Percentiles rank a stretch among this genome's conserved stretches.
Evolutionary conservation across 306 rosid species (phyloP).

Genomic region (Medicago lupulina): DNA sequence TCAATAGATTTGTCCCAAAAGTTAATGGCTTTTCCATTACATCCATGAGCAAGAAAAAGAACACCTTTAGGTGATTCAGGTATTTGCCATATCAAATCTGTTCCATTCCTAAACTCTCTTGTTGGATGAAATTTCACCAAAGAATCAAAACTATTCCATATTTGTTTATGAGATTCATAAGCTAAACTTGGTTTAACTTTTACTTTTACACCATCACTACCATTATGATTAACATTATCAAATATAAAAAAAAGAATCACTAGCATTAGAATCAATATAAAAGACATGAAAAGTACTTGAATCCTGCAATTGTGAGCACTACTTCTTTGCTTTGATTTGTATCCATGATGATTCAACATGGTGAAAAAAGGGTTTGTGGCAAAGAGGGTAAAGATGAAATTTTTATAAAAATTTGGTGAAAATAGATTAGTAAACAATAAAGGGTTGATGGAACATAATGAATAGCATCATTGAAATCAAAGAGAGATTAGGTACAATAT

Average conservation of each 20-base stretch:
- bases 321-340: constrained; percentile 58
- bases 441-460: constrained; percentile 21
- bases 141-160: constrained; percentile 68
- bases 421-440: constrained; percentile 6
- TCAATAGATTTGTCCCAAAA: constrained; percentile 80
- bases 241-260: constrained; percentile 45
- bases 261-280: constrained; percentile 48
- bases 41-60: constrained; percentile 94
- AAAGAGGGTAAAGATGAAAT: not conserved
- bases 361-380: constrained; percentile 41
- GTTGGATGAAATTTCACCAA: constrained; percentile 65
- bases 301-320: constrained; percentile 45
- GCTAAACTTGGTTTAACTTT: constrained; percentile 35
- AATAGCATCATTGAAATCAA: constrained; percentile 31
- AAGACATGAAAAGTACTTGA: constrained; percentile 47
- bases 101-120: constrained; percentile 64
- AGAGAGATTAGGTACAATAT: not conserved
- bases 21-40: constrained; percentile 71
- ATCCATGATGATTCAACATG: constrained; percentile 72
- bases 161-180: constrained; percentile 48
- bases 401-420: constrained; percentile 22
- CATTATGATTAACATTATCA: constrained; percentile 41
- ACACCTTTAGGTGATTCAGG: constrained; percentile 84
- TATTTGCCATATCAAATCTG: constrained; percentile 83
- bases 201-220: constrained; percentile 2